Evolutionary conservation across 768 basidiomycete species (phyloP).

Genomic region (Cystobasidium tubakii): DNA sequence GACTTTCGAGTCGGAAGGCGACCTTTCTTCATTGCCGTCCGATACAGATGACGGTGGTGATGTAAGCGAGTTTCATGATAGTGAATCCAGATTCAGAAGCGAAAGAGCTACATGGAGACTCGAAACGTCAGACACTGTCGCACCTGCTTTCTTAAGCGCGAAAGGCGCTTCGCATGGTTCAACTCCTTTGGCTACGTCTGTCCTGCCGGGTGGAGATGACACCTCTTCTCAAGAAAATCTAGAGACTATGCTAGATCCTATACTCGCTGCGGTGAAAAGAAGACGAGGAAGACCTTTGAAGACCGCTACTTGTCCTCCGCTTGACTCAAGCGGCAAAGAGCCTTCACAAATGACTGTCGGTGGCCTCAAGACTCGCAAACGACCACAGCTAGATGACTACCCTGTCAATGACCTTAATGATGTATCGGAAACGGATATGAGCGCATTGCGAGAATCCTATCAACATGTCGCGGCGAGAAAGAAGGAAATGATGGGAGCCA

Average conservation of each 20-base stretch:
- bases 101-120: conserved; percentile 8
- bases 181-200: background rate
- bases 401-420: conserved; percentile 23
- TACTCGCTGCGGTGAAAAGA: background rate
- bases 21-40: conserved; percentile 24
- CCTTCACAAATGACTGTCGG: background rate
- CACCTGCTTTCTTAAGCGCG: conserved; percentile 18
- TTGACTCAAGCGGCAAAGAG: background rate
- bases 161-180: background rate
- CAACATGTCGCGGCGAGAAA: conserved; percentile 8
- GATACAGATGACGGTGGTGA: conserved; percentile 18
- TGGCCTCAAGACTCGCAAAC: conserved; percentile 17
- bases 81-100: conserved; percentile 19
- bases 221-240: background rate
- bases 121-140: background rate
- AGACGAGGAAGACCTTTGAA: background rate
- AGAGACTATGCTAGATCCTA: background rate
- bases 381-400: conserved; percentile 8
- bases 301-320: background rate
- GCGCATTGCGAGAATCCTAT: conserved; percentile 14
- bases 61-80: conserved; percentile 10
- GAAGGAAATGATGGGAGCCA: conserved; percentile 9
- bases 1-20: conserved; percentile 29
- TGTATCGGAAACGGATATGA: conserved; percentile 1
- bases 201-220: background rate